These are phyloP conservation scores for Apiotrichum laibachii DNA, from an alignment of 1,284 basidiomycete species.

Conservation along the genomic window DNA sequence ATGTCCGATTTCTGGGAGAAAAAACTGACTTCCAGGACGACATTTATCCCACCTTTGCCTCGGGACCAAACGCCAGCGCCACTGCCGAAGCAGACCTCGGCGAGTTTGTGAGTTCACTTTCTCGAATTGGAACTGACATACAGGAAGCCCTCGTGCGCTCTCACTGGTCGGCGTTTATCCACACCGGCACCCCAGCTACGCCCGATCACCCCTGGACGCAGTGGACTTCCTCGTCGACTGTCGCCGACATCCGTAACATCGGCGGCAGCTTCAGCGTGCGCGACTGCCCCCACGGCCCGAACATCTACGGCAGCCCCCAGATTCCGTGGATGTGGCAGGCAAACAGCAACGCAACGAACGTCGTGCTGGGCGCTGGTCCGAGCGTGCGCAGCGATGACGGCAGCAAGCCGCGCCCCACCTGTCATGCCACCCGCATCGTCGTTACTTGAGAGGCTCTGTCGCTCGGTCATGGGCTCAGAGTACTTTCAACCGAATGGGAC, in stretches of 20 bases:
- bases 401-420: too few relatives aligned
- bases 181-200: constrained; percentile 26
- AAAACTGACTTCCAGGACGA: constrained; percentile 25
- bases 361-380: not conserved
- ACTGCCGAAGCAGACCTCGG: too few relatives aligned
- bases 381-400: too few relatives aligned
- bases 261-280: constrained; percentile 22
- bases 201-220: not conserved
- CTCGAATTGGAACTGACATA: not conserved
- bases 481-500: too few relatives aligned
- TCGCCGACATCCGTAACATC: constrained; percentile 18
- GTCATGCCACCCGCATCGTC: too few relatives aligned
- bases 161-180: constrained; percentile 41
- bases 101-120: too few relatives aligned
- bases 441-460: too few relatives aligned
- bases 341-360: not conserved
- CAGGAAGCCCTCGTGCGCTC: constrained; percentile 19
- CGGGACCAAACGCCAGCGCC: constrained; percentile 8
- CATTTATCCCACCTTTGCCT: constrained; percentile 41
- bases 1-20: too few relatives aligned
- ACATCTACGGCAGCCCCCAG: constrained; percentile 31
- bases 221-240: constrained; percentile 13
- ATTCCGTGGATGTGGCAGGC: constrained; percentile 12
- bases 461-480: too few relatives aligned
- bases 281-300: constrained; percentile 23